Evolutionary conservation across 2,329 filamentous ascomycete species (phyloP), one percentile per base, ranked within the genome.

Genomic region (Penicillium sp.): DNA sequence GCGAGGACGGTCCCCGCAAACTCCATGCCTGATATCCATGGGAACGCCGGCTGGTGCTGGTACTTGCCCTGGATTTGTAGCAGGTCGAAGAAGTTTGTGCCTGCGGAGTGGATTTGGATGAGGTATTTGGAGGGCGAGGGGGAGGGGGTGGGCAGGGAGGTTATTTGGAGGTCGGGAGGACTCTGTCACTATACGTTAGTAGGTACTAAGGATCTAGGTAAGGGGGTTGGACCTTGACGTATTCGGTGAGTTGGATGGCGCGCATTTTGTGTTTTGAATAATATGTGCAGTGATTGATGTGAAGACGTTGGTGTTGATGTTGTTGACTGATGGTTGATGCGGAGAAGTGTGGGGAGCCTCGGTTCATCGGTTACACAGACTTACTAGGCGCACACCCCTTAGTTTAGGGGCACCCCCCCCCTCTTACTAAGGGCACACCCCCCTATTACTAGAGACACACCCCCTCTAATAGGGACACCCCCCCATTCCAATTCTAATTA

Each of bases 31-130:
- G 90, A 85, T 50, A 93, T 77, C 91, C 92, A 96, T 30, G 92
- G 92, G 49, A 97, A 86, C 0, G 88, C 85, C 0, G 91, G 91
- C 66, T 97, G 92, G 70, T 90, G 83, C 70, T 97, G 93, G 76
- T 97, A 97, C 83, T 95, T 96, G 56, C 93, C 93, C 68, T 91
- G 88, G 68, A 97, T 91, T 70, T 97, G 93, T 55, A 97, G 84
- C 57, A 96, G 88, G 72, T 97, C 93, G 79, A 97, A 97, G 82
- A 97, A 97, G 77, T 97, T 97, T 66, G 90, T 90, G 20, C 91
- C 93, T 0, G 89, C 83, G 47, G 93, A 90, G 74, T 91, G 89
- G 66, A 97, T 89, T 68, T 86, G 83, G 70, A 97, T 89, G 61
- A 95, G 81, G 71, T 97, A 97, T 76, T 96, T 85, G 68, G 89